These are phyloP conservation scores for Picochlorum sp. DNA, from an alignment of 139 green algal species.

Conservation along the genomic window DNA sequence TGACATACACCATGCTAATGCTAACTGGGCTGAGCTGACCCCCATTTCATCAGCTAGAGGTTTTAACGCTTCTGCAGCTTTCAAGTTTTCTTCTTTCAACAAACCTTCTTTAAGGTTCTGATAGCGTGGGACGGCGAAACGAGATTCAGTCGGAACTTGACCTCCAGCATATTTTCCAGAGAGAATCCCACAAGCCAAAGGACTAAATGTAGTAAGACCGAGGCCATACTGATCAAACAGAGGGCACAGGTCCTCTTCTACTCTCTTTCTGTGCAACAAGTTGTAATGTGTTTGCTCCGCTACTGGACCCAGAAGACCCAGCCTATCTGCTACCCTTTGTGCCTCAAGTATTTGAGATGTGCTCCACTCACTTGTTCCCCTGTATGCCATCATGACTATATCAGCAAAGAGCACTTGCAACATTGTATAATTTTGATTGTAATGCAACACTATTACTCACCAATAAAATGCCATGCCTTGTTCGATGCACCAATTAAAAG, in stretches of 20 bases:
- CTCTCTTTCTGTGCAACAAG: slow-evolving; percentile 56
- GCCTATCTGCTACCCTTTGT: slow-evolving; percentile 33
- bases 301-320: slow-evolving; percentile 52
- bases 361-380: slow-evolving; percentile 73
- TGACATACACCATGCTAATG: slow-evolving; percentile 61
- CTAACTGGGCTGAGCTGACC: slow-evolving; percentile 55
- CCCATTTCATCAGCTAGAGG: slow-evolving; percentile 62
- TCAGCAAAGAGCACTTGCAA: too few relatives aligned
- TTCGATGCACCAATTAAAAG: slow-evolving; percentile 65
- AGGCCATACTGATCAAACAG: slow-evolving; percentile 52
- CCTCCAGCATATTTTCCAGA: slow-evolving; percentile 75
- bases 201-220: slow-evolving; percentile 70
- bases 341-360: slow-evolving; percentile 42
- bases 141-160: slow-evolving; percentile 45
- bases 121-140: slow-evolving; percentile 52
- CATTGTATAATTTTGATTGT: too few relatives aligned
- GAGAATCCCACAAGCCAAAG: slow-evolving; percentile 65
- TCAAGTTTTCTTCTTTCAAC: slow-evolving; percentile 28
- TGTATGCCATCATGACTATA: too few relatives aligned
- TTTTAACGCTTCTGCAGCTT: slow-evolving; percentile 42
- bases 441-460: too few relatives aligned
- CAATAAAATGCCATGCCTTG: slow-evolving; percentile 31
- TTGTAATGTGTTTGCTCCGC: slow-evolving; percentile 86
- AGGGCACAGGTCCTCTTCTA: slow-evolving; percentile 46
- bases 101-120: slow-evolving; percentile 28